Evolutionary conservation across 1,139 yeast species (phyloP).

Genomic region (Petasospora fabianii): DNA sequence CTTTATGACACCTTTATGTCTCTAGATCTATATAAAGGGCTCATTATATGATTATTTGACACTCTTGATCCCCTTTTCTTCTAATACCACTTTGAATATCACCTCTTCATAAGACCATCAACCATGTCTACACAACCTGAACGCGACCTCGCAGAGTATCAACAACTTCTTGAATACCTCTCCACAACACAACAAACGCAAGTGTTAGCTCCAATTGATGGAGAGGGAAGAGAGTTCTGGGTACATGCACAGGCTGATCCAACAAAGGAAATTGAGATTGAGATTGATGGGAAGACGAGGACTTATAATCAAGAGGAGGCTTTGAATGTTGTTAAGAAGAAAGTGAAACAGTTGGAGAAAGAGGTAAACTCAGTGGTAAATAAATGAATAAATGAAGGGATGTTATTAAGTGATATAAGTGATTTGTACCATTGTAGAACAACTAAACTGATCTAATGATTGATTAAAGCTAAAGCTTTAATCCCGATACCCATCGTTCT

Average conservation of each 20-base stretch:
- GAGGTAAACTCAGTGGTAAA: too few species aligned
- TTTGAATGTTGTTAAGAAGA: conserved; percentile 4
- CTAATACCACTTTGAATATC: not conserved
- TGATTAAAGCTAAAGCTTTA: too few species aligned
- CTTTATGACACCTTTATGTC: too few species aligned
- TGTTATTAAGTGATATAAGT: not conserved
- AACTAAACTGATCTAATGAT: too few species aligned
- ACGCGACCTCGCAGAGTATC: conserved; percentile 13
- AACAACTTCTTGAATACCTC: conserved; percentile 8
- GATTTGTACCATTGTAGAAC: too few species aligned
- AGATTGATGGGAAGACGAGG: conserved; percentile 12
- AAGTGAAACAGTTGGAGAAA: conserved; percentile 8
- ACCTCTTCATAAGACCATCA: not conserved
- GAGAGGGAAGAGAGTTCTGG: conserved; percentile 24
- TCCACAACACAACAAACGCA: conserved; percentile 6
- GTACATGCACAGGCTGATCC: conserved; percentile 18
- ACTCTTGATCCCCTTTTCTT: not conserved
- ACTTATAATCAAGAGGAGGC: conserved; percentile 10
- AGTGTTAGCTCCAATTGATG: conserved; percentile 19
- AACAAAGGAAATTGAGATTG: conserved; percentile 11
- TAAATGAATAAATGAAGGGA: too few species aligned
- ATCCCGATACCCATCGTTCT: too few species aligned
- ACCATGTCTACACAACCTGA: not conserved
- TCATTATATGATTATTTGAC: too few species aligned
- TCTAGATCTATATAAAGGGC: too few species aligned